Base-by-base conservation (phyloP, 495 filamentous ascomycete species). In the Xylaria bambusicola region DNA sequence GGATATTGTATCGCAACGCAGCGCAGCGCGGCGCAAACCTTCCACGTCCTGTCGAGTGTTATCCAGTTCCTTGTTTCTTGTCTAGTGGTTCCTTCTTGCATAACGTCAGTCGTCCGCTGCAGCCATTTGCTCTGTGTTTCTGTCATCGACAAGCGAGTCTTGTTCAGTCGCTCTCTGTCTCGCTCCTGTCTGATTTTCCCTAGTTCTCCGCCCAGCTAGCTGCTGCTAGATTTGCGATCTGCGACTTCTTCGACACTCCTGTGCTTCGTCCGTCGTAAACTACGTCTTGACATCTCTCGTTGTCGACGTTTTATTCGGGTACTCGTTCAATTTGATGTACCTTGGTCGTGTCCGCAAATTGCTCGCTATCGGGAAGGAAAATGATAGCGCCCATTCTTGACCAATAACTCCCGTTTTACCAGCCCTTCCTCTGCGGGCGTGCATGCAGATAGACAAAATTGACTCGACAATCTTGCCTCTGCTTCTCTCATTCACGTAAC, bases 301-400 rank as follows among this genome's bases (percentile, higher is more conserved):
- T n/a, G n/a, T n/a, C n/a, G n/a, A n/a, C n/a, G n/a, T n/a, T n/a
- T n/a, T n/a, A n/a, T n/a, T n/a, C n/a, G 40, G 18, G 17, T 23
- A 8, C 12, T 58, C 18, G 49, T 12, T 29, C 46, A 23, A 21
- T 41, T 9, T 6, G 21, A 18, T 7, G 46, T 44, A 26, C 20
- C 20, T 44, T 58, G 33, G 35, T 36, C 24, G 48, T 58, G 38
- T 24, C 26, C 44, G 23, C 46, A 38, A 44, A 23, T 17, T 21
- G 26, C 44, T 49, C 26, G 26, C 18, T 24, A 35, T 23, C 38
- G 2, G n/a, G n/a, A 12, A 1, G 38, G 48, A 58, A 50, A 50
- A 58, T 58, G 56, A 58, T 23, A 58, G 38, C 13, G 5, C 26
- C 36, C 18, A 35, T 51, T 41, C 36, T 31, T 31, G 26, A 3